phyloP scores from a whole-genome alignment of 495 filamentous ascomycete species.

The Acidomyces sp. region DNA sequence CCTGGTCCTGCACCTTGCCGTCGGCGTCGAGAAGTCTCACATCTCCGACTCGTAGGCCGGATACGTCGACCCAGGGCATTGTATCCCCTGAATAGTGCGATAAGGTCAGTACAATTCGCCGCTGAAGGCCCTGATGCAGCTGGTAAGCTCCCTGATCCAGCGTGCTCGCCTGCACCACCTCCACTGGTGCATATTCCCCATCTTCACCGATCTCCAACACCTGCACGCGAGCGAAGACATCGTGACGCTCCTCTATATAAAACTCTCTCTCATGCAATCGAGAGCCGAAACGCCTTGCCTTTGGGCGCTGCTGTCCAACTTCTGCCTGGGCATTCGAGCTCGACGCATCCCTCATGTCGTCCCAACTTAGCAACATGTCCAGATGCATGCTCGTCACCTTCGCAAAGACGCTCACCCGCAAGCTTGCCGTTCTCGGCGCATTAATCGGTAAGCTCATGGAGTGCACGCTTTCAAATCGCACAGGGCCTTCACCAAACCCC shows the following conservation, averaged over 20 bases:
- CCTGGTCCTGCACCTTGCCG: constrained; percentile 68
- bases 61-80: constrained; percentile 73
- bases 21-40: constrained; percentile 71
- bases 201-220: constrained; percentile 82
- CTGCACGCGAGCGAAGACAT: constrained; percentile 76
- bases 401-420: constrained; percentile 90
- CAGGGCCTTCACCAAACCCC: constrained; percentile 87
- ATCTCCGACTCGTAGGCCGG: constrained; percentile 58
- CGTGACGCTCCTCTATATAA: constrained; percentile 83
- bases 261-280: constrained; percentile 84
- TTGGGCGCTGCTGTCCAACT: neutral
- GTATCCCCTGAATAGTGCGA: constrained; percentile 80
- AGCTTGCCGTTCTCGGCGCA: constrained; percentile 55
- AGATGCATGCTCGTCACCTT: constrained; percentile 86
- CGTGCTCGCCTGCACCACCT: constrained; percentile 72
- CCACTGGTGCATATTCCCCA: constrained; percentile 82
- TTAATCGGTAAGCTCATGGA: constrained; percentile 94
- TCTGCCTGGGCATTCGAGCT: constrained; percentile 35
- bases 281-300: constrained; percentile 28
- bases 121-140: constrained; percentile 86
- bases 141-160: constrained; percentile 82
- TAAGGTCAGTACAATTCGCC: constrained; percentile 71
- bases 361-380: constrained; percentile 96
- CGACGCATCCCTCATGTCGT: constrained; percentile 83
- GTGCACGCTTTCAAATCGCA: constrained; percentile 94